phyloP scores from a whole-genome alignment of 2,329 filamentous ascomycete species.

The Nothomitra cinnamomea region DNA sequence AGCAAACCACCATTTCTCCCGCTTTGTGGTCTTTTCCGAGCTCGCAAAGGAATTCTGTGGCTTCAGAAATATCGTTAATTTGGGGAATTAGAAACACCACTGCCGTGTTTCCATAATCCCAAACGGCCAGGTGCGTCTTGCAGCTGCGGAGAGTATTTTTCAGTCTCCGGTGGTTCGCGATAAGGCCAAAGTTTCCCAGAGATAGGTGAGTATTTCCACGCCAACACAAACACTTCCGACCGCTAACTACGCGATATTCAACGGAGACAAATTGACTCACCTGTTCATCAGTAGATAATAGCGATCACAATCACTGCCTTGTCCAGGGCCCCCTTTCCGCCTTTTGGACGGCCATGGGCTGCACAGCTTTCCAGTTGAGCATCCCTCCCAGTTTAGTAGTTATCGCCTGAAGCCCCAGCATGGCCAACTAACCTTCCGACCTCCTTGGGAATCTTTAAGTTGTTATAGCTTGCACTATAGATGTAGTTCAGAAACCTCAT shows the following conservation, averaged over 20 bases:
- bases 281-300: constrained; percentile 1
- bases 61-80: not conserved
- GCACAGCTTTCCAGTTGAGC: not conserved
- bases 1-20: not conserved
- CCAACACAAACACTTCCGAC: no score
- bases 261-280: not conserved
- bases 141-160: not conserved
- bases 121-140: not conserved
- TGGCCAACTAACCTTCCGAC: not conserved
- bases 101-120: not conserved
- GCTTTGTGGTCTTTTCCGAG: not conserved
- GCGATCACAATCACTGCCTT: not conserved
- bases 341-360: not conserved
- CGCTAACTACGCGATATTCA: not conserved
- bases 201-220: no score
- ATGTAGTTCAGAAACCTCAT: not conserved
- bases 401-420: not conserved
- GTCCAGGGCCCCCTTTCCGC: not conserved
- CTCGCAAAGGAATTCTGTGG: not conserved
- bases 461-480: not conserved
- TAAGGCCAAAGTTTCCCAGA: no score
- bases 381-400: not conserved
- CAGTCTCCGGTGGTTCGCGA: not conserved
- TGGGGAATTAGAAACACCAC: constrained; percentile 1
- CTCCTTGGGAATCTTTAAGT: not conserved